Evolutionary conservation across 2,329 filamentous ascomycete genomes (phyloP).

Genomic region (Gremmenia infestans): DNA sequence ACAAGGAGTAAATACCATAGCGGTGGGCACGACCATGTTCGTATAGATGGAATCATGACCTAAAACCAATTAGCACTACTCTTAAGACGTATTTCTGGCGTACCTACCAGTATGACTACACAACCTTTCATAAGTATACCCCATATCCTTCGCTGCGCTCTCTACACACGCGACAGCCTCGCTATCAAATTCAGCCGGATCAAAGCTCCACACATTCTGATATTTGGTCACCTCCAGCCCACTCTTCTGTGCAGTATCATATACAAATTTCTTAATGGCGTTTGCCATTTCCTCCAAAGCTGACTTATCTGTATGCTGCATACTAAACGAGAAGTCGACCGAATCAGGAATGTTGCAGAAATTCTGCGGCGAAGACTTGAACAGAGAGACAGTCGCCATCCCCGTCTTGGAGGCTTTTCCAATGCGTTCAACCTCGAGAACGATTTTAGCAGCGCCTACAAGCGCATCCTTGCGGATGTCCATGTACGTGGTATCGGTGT

Average conservation of each 20-base stretch:
- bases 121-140: conserved; percentile 1
- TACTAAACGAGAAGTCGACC: conserved; percentile 61
- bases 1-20: conserved; percentile 61
- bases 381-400: conserved; percentile 63
- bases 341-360: conserved; percentile 66
- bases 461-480: conserved; percentile 59
- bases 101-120: conserved; percentile 32
- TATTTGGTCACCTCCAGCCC: conserved; percentile 50
- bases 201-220: conserved; percentile 42
- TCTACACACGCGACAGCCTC: conserved; percentile 48
- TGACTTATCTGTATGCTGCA: conserved; percentile 51
- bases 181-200: conserved; percentile 27
- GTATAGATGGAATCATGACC: conserved; percentile 50
- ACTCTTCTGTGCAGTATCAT: conserved; percentile 50
- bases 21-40: conserved; percentile 51
- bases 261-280: conserved; percentile 51
- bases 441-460: conserved; percentile 60
- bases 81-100: background rate
- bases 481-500: conserved; percentile 34
- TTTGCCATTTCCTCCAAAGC: conserved; percentile 51
- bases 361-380: conserved; percentile 58
- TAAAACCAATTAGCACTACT: background rate
- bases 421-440: conserved; percentile 55
- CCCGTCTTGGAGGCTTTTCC: conserved; percentile 51
- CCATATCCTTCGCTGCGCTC: conserved; percentile 48